Evolutionary conservation across 2,329 filamentous ascomycete species (phyloP).

Genomic region (Aspergillus intermedius): DNA sequence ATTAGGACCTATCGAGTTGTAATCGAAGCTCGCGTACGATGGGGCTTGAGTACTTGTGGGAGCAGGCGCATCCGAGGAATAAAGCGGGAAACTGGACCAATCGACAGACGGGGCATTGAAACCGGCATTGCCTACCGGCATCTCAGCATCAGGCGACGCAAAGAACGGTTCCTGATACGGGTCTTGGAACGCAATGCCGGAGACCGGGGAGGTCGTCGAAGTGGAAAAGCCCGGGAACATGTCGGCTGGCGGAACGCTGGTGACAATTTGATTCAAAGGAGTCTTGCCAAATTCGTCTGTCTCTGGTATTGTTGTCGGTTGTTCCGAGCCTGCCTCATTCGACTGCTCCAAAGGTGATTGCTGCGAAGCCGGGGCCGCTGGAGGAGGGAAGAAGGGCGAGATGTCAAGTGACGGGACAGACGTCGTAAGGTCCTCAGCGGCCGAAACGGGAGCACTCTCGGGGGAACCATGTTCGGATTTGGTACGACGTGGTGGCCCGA

Average conservation of each 20-base stretch:
- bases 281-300: slow-evolving; percentile 17
- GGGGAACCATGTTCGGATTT: slow-evolving; percentile 45
- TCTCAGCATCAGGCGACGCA: slow-evolving; percentile 38
- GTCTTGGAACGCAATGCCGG: slow-evolving; percentile 32
- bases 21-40: slow-evolving; percentile 43
- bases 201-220: slow-evolving; percentile 27
- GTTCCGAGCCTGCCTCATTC: slow-evolving; percentile 13
- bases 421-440: slow-evolving; percentile 19
- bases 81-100: slow-evolving; percentile 44
- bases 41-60: slow-evolving; percentile 39
- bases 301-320: slow-evolving; percentile 16
- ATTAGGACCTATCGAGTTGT: slow-evolving; percentile 33
- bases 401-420: slow-evolving; percentile 23
- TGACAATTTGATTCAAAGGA: slow-evolving; percentile 27
- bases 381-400: slow-evolving; percentile 27
- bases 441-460: slow-evolving; percentile 27
- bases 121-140: slow-evolving; percentile 31
- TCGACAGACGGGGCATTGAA: slow-evolving; percentile 40
- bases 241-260: slow-evolving; percentile 33
- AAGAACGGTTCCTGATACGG: slow-evolving; percentile 36
- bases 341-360: slow-evolving; percentile 17
- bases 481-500: slow-evolving; percentile 30
- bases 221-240: slow-evolving; percentile 31
- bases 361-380: slow-evolving; percentile 13
- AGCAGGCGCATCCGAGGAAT: slow-evolving; percentile 30